Conservation (phyloP, 2,329 filamentous ascomycete genomes). For the Erysiphe pulchra region DNA sequence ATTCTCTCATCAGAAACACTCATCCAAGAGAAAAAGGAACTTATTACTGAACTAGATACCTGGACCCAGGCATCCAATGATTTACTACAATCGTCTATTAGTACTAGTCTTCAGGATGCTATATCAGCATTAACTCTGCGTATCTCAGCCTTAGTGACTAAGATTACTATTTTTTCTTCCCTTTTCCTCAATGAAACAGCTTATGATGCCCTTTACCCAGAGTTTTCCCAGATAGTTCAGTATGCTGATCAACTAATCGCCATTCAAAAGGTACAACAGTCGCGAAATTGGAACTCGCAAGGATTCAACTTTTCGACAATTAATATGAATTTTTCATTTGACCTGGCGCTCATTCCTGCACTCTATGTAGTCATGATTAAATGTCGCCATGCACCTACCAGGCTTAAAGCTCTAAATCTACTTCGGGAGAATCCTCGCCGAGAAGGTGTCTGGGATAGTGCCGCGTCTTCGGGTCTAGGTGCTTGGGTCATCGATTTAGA, state of each 20-base stretch:
- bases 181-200: constrained; percentile 4
- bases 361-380: constrained; percentile 38
- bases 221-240: constrained; percentile 3
- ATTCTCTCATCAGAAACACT: constrained; percentile 1
- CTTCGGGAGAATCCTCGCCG: constrained; percentile 30
- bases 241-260: constrained; percentile 1
- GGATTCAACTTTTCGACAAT: neutral
- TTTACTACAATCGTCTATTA: constrained; percentile 1
- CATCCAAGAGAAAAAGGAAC: constrained; percentile 2
- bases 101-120: constrained; percentile 2
- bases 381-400: constrained; percentile 27
- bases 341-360: constrained; percentile 34
- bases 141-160: constrained; percentile 2
- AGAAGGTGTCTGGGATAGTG: constrained; percentile 38
- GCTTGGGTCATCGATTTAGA: constrained; percentile 6
- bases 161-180: constrained; percentile 4
- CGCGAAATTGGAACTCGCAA: neutral
- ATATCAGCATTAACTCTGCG: constrained; percentile 5
- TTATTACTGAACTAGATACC: constrained; percentile 2
- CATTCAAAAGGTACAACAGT: constrained; percentile 1
- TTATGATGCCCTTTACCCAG: constrained; percentile 4
- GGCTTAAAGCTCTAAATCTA: constrained; percentile 34
- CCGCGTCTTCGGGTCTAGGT: constrained; percentile 3
- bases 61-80: constrained; percentile 4
- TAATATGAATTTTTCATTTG: constrained; percentile 25